Percentiles rank a stretch among this genome's conserved stretches.
These are phyloP conservation scores for Fusarium sarcochroum DNA, from an alignment of 2,329 filamentous ascomycete genomes.

Conservation along the genomic window DNA sequence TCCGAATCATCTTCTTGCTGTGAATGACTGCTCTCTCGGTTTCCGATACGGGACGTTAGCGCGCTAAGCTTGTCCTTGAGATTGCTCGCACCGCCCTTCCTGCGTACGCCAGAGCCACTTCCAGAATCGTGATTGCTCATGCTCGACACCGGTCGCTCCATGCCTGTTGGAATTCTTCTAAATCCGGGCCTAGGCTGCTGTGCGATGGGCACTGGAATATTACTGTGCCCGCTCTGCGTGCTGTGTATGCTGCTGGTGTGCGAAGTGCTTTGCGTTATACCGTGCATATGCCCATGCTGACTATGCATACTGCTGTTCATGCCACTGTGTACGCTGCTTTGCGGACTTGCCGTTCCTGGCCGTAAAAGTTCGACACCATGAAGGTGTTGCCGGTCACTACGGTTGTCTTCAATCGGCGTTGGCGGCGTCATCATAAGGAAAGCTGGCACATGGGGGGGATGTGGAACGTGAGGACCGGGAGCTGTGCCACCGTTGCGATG, in stretches of 20 bases:
- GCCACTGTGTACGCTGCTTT: constrained; percentile 39
- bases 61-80: constrained; percentile 56
- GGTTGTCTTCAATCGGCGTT: constrained; percentile 55
- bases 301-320: constrained; percentile 39
- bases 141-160: constrained; percentile 52
- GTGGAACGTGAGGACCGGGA: constrained; percentile 35
- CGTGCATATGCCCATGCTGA: constrained; percentile 20
- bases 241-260: constrained; percentile 25
- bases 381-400: constrained; percentile 38
- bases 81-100: constrained; percentile 50
- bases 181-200: constrained; percentile 43
- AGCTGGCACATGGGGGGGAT: constrained; percentile 53
- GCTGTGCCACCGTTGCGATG: constrained; percentile 53
- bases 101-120: constrained; percentile 42
- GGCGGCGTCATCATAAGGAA: constrained; percentile 64
- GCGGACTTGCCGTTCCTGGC: constrained; percentile 52
- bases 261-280: constrained; percentile 30
- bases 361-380: constrained; percentile 52
- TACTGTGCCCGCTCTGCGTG: constrained; percentile 35
- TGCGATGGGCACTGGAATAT: constrained; percentile 25
- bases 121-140: constrained; percentile 47
- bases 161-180: constrained; percentile 42
- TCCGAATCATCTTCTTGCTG: constrained; percentile 44
- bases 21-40: constrained; percentile 39
- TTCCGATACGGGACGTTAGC: constrained; percentile 51